Evolutionary conservation across 2,329 filamentous ascomycete species (phyloP), one percentile per base, ranked within the genome.

Genomic region (Passalora sequoiae): DNA sequence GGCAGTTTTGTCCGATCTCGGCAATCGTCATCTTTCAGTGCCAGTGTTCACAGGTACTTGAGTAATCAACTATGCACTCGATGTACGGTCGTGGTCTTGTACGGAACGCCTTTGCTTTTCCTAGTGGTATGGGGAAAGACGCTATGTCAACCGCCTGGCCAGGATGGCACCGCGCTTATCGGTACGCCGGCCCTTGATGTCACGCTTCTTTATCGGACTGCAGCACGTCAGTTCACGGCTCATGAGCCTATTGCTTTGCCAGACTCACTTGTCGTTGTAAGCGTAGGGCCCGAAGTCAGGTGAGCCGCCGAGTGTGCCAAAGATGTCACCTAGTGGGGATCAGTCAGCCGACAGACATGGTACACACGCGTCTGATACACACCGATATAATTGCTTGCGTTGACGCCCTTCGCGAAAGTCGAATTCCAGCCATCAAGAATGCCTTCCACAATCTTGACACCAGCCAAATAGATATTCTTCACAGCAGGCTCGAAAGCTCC

Each of bases 401-500:
- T 60, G 28, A 87, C 64, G 2, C 84, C 84, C 1, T 59, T 50
- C 25, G 69, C 63, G 53, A 81, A 87, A 0, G 67, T 79, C 10
- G 60, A 60, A 29, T 80, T 66, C 84, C 84, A 88, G 3, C 68
- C 72, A 1, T 61, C 45, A 9, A 86, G 46, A 44, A 88, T 81
- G 1, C 81, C 82, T 51, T 74, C 68, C 9, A 85, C 73, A 21
- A 88, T 79, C 56, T 79, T 69, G 3, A 82, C 69, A 1, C 83
- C 84, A 0, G 81, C 82, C 4, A 71, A 65, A 63, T 78, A 87
- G 33, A 86, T 73, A 60, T 87, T 88, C 47, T 75, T 60, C 13
- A 85, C 66, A 2, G 83, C 76, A 21, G 81, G 76, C 21, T 65
- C 62, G 58, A 83, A 86, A 3, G 75, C 81, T 36, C 81, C 82